Evolutionary conservation across 2,329 filamentous ascomycete species (phyloP), one percentile per base, ranked within the genome.

Genomic region (Fusarium nurragi): DNA sequence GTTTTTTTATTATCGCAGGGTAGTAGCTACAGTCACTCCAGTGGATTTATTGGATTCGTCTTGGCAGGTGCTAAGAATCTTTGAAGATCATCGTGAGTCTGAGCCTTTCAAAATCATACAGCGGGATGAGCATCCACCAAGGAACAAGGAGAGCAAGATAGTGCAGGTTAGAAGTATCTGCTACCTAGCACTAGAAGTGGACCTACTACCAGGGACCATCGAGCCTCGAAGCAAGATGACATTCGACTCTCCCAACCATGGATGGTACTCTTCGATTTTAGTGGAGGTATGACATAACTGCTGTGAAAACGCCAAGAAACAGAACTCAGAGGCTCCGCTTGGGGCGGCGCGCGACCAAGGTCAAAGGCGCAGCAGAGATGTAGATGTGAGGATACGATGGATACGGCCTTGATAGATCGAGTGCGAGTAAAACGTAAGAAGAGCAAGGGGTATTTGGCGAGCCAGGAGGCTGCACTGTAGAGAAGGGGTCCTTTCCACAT

Each of bases 201-300:
- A 51, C 49, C 64, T 39, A 48, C 26, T 49, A 66, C 65, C 59
- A 72, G 67, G 69, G 64, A 59, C 46, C 48, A 59, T 55, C 49
- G 39, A 64, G 65, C 53, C 62, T 57, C 54, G 49, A 71, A 70
- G 71, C 65, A 75, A 65, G 69, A 75, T 74, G 73, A 73, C 73
- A 75, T 71, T 65, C 65, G 37, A 56, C 36, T 38, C 48, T 40
- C 22, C 71, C 71, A 73, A 73, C 73, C 60, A 73, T 51, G 60
- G 25, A 49, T 47, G 38, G 23, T 43, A 45, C 54, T 47, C 47
- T 64, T 57, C 54, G 49, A 58, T 34, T 53, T 47, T 25, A 57
- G 70, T 71, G 71, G 68, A 59, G 67, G 65, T 62, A 73, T 73
- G 71, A 73, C 71, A 73, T 73, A 73, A 69, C 57, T 49, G 45